A percentile compares a stretch with the other conserved stretches of the same genome.
Evolutionary conservation across 2,329 filamentous ascomycete species (phyloP).

Genomic region (Penicillium sp.): DNA sequence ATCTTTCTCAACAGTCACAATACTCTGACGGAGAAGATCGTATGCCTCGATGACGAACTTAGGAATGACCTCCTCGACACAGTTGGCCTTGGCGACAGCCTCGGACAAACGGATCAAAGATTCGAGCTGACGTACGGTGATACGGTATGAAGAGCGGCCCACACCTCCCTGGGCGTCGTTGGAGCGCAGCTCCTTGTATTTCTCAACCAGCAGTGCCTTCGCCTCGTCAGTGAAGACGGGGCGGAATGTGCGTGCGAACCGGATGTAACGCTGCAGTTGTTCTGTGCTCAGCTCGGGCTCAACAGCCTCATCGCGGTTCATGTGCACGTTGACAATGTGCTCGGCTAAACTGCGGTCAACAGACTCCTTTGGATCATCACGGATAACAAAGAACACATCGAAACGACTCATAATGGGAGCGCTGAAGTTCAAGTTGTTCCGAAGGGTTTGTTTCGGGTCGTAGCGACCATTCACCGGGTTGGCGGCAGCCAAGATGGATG

Average conservation of each 20-base stretch:
- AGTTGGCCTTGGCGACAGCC: conserved; percentile 98
- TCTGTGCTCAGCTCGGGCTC: conserved; percentile 93
- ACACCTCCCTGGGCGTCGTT: conserved; percentile 94
- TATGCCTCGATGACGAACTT: conserved; percentile 89
- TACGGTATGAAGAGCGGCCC: conserved; percentile 92
- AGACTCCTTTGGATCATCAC: conserved; percentile 92
- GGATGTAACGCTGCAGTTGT: conserved; percentile 93
- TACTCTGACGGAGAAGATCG: conserved; percentile 85
- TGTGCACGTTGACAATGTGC: conserved; percentile 93
- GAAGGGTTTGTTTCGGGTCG: conserved; percentile 89
- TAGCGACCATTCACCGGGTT: conserved; percentile 94
- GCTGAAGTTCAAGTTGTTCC: conserved; percentile 97
- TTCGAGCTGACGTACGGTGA: conserved; percentile 94
- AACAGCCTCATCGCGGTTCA: conserved; percentile 85
- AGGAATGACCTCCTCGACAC: conserved; percentile 81
- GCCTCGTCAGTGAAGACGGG: conserved; percentile 89
- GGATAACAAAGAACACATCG: conserved; percentile 95
- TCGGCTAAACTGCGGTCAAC: conserved; percentile 88
- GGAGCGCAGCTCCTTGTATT: conserved; percentile 91
- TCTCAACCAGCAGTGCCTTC: conserved; percentile 77
- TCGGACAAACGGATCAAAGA: conserved; percentile 93
- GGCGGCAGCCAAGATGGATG: conserved; percentile 90
- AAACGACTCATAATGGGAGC: conserved; percentile 99
- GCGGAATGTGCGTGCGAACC: conserved; percentile 90
- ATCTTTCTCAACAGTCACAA: conserved; percentile 97